Base-by-base conservation (phyloP, 768 basidiomycete genomes). In the Tephrocybe sp. region DNA sequence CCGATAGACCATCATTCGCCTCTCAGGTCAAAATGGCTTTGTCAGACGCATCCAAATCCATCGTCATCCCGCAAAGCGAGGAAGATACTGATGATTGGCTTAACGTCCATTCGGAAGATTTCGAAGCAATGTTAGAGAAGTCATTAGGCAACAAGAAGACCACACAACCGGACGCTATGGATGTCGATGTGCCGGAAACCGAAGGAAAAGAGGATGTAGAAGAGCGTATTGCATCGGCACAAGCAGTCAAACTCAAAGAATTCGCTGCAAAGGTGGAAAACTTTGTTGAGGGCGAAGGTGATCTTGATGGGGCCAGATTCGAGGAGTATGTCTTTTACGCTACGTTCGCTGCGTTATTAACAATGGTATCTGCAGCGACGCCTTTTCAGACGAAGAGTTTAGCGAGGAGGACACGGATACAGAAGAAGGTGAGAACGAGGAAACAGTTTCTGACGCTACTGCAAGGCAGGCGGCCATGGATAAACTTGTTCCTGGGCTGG, bases 261-360 rank as follows among this genome's bases (percentile, higher is more conserved):
- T 76, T 99, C 46, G 95, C 97, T 10, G 70, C 79, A 53, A 90
- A 91, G 64, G 92, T 99, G 1, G 88, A 90, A 59, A 73, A 74
- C n/a, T 99, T 99, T 63, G 85, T 99, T 2, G 85, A 93, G 58
- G 93, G 90, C 2, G 71, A 95, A 63, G 97, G 97, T 2, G 88
- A 90, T 53, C 54, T 97, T 8, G 88, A 92, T 55, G 97, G 97
- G 3, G 97, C 93, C 0, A 71, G 76, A 56, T 96, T 99, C 62
- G 84, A 86, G 48, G 96, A 98, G 95, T 98, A 69, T 42, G 48
- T 48, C 30, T 32, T 33, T 46, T 38, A 17, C 24, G n/a, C 23
- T 21, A 41, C 25, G 26, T 41, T 10, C 12, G n/a, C 11, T 26
- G 40, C 55, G 4, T 40, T 34, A 52, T 26, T 50, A n/a, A 36